phyloP scores from a whole-genome alignment of 2,329 filamentous ascomycete genomes.

The Neonectria punicea region DNA sequence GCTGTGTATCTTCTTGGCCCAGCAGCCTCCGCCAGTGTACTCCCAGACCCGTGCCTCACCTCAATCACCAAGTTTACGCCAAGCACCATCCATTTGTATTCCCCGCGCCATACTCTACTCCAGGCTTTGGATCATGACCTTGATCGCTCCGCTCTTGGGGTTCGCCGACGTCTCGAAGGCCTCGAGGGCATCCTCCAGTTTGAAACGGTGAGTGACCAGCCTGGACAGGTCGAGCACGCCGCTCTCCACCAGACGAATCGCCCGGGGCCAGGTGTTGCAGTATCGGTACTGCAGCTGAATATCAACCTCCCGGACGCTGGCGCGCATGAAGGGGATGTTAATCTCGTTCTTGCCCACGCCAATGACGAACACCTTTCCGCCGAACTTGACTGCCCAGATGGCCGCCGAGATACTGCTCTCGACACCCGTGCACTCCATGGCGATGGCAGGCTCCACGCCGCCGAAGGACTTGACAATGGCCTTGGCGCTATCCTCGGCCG shows the following conservation, averaged over 20 bases:
- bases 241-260: conserved; percentile 87
- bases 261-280: conserved; percentile 94
- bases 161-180: conserved; percentile 91
- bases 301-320: conserved; percentile 91
- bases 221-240: conserved; percentile 83
- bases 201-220: conserved; percentile 89
- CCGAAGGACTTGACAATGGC: conserved; percentile 76
- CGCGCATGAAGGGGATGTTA: conserved; percentile 93
- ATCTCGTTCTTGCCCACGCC: conserved; percentile 97
- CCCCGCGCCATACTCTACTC: conserved; percentile 51
- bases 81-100: conserved; percentile 32
- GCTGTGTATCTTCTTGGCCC: conserved; percentile 27
- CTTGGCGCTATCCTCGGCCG: conserved; percentile 76
- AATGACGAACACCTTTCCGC: conserved; percentile 96
- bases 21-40: conserved; percentile 20
- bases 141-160: conserved; percentile 94
- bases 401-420: conserved; percentile 88
- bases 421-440: conserved; percentile 94
- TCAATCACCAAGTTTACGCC: conserved; percentile 41
- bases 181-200: conserved; percentile 85
- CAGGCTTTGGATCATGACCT: conserved; percentile 89
- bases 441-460: conserved; percentile 82
- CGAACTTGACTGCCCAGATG: conserved; percentile 92
- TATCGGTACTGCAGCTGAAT: conserved; percentile 98
- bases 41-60: conserved; percentile 29